Evolutionary conservation across 768 basidiomycete species (phyloP).

Genomic region (Terana coerulea): DNA sequence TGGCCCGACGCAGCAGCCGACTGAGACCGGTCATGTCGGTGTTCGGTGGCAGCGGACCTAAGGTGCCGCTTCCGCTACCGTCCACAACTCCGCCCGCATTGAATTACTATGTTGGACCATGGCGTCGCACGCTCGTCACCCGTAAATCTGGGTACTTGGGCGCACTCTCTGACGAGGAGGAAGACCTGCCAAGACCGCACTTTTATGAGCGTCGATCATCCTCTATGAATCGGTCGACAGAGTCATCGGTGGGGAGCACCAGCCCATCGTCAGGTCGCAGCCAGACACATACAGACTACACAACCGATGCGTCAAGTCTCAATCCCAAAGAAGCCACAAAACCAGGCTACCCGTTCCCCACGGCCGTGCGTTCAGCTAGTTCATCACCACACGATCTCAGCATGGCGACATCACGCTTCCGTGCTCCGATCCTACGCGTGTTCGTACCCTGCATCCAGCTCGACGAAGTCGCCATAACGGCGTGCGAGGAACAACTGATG

Average conservation of each 20-base stretch:
- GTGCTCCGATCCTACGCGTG: conserved; percentile 71
- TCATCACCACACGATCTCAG: conserved; percentile 56
- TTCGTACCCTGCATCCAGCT: conserved; percentile 68
- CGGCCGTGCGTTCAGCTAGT: conserved; percentile 16
- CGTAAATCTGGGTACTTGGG: conserved; percentile 24
- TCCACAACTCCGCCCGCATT: conserved; percentile 42
- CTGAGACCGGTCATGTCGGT: conserved; percentile 28
- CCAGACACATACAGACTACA: conserved; percentile 16
- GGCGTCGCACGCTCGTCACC: conserved; percentile 36
- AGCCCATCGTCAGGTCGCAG: conserved; percentile 26
- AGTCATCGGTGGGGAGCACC: conserved; percentile 36
- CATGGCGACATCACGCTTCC: conserved; percentile 54
- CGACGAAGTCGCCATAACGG: conserved; percentile 41
- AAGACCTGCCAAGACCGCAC: conserved; percentile 22
- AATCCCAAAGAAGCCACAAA: conserved; percentile 8
- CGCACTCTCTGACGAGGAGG: conserved; percentile 39
- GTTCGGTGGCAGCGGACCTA: conserved; percentile 30
- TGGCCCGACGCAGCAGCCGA: conserved; percentile 8
- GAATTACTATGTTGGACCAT: conserved; percentile 43
- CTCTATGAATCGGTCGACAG: conserved; percentile 43
- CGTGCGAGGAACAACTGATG: conserved; percentile 69
- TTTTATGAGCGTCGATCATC: conserved; percentile 38
- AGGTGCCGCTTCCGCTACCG: conserved; percentile 40
- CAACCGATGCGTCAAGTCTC: conserved; percentile 12
- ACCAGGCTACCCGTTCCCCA: conserved; percentile 2